These are phyloP conservation scores for Silene latifolia DNA, from an alignment of 148 eudicot species.

Conservation along the genomic window DNA sequence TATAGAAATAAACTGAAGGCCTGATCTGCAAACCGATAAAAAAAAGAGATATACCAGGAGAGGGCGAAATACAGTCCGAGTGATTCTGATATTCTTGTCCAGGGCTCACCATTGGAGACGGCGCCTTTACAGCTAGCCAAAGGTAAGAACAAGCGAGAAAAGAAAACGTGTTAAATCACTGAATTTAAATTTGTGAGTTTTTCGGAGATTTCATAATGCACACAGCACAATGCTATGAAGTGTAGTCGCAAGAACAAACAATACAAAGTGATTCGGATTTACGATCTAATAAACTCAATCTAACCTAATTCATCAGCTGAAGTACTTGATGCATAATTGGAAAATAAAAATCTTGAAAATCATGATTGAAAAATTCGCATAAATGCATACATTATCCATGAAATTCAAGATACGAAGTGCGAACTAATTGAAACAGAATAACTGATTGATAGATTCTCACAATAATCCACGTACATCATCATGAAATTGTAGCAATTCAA, in stretches of 20 bases:
- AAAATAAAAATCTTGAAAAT: not conserved
- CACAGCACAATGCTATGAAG: not conserved
- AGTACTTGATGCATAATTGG: too few relatives aligned
- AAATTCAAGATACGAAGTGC: not conserved
- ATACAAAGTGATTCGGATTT: too few relatives aligned
- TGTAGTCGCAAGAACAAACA: not conserved
- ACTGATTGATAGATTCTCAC: not conserved
- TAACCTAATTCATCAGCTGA: too few relatives aligned
- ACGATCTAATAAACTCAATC: too few relatives aligned
- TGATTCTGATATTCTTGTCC: constrained; percentile 4
- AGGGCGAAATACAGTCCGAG: not conserved
- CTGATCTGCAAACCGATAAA: not conserved
- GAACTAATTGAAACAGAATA: not conserved
- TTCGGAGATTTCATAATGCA: not conserved
- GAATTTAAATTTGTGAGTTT: not conserved
- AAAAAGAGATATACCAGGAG: not conserved
- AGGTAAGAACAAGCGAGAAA: not conserved
- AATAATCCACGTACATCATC: not conserved
- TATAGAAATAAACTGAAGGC: not conserved
- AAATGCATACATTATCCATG: too few relatives aligned
- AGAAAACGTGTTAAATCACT: not conserved
- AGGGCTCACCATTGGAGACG: not conserved
- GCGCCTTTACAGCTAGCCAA: not conserved
- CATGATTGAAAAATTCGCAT: too few relatives aligned
- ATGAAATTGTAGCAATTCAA: not conserved